phyloP scores from a whole-genome alignment of 2,329 filamentous ascomycete genomes.

The Pestalotiopsis fici region DNA sequence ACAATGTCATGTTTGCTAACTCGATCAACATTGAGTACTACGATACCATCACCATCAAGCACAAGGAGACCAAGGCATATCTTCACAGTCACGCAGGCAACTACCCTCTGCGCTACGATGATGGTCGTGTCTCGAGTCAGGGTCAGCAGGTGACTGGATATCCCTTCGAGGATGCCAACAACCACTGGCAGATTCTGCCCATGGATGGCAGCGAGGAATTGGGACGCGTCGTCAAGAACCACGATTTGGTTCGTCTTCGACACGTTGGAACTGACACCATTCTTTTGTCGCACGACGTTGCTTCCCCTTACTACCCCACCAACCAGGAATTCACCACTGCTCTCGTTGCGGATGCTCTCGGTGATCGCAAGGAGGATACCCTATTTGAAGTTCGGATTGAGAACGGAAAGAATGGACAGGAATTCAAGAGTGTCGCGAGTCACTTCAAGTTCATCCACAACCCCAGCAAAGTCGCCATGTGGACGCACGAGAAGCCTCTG shows the following conservation, averaged over 20 bases:
- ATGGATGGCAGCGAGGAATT: constrained; percentile 56
- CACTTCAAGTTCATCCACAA: constrained; percentile 96
- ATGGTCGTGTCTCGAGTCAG: constrained; percentile 95
- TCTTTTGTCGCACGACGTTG: constrained; percentile 93
- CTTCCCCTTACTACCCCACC: constrained; percentile 92
- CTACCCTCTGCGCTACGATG: constrained; percentile 94
- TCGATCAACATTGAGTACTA: constrained; percentile 87
- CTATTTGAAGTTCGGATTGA: constrained; percentile 93
- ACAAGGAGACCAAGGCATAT: constrained; percentile 97
- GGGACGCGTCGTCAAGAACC: constrained; percentile 73
- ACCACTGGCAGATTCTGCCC: constrained; percentile 93
- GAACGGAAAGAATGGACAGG: constrained; percentile 74
- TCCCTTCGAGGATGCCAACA: constrained; percentile 98
- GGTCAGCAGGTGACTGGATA: constrained; percentile 98
- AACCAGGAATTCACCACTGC: constrained; percentile 98
- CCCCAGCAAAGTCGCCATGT: constrained; percentile 97
- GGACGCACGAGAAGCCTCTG: constrained; percentile 94
- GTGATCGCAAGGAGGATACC: constrained; percentile 80
- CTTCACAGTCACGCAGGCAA: constrained; percentile 88
- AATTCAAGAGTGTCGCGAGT: constrained; percentile 87
- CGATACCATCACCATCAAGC: constrained; percentile 81
- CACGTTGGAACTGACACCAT: constrained; percentile 85
- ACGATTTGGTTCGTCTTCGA: constrained; percentile 82
- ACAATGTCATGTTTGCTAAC: constrained; percentile 90
- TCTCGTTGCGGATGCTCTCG: constrained; percentile 69